Evolutionary conservation across 345 rosid species (phyloP).

Genomic region (Eucalyptus virginea): DNA sequence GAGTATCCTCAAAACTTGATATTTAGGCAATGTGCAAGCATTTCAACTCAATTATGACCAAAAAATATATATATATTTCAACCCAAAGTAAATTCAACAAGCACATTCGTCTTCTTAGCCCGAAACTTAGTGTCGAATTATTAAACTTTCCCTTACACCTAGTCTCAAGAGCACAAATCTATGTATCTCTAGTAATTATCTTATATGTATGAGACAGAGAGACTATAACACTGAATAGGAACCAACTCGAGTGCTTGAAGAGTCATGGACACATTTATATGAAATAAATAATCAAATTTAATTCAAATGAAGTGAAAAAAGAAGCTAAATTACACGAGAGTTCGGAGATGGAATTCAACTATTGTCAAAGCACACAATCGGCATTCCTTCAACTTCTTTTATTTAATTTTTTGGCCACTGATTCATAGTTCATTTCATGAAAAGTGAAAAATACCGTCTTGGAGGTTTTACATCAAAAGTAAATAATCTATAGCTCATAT

Average conservation of each 20-base stretch:
- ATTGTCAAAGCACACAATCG: neutral
- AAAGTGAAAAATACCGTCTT: neutral
- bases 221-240: neutral
- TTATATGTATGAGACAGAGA: neutral
- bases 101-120: neutral
- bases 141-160: neutral
- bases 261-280: neutral
- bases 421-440: neutral
- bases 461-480: neutral
- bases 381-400: neutral
- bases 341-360: neutral
- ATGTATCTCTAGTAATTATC: neutral
- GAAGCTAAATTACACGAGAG: neutral
- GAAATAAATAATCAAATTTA: neutral
- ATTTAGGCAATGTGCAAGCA: neutral
- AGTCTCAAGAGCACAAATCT: neutral
- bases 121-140: neutral
- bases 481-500: neutral
- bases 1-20: neutral
- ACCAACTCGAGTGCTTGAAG: no score
- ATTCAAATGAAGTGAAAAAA: neutral
- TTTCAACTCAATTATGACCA: no score
- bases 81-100: neutral
- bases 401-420: neutral
- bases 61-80: neutral